Percentiles rank a stretch among this genome's conserved stretches.
These are phyloP conservation scores for Picea sitchensis DNA, from an alignment of 75 land plant genomes.

Conservation along the genomic window DNA sequence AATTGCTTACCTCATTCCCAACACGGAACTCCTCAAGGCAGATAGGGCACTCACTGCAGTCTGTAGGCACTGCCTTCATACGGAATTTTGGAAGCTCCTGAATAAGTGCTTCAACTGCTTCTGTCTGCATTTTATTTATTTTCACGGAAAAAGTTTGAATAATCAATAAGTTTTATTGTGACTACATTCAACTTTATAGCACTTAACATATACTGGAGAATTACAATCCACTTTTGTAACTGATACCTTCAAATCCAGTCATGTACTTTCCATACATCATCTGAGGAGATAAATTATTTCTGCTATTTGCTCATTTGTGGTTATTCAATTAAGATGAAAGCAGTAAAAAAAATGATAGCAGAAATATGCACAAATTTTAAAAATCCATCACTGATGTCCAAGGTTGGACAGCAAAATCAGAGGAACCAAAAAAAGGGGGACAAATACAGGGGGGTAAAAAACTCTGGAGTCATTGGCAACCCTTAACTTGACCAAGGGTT, in stretches of 20 bases:
- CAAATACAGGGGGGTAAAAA: too few species aligned
- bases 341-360: background rate
- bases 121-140: slow-evolving; percentile 33
- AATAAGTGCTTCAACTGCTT: slow-evolving; percentile 92
- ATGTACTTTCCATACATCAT: background rate
- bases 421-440: background rate
- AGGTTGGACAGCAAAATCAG: background rate
- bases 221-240: background rate
- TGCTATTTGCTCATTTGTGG: background rate
- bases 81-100: slow-evolving; percentile 92
- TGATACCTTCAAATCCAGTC: background rate
- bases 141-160: background rate
- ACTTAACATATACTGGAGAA: too few species aligned
- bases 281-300: background rate
- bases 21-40: slow-evolving; percentile 88
- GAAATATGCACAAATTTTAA: background rate
- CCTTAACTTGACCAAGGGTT: background rate
- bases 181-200: too few species aligned
- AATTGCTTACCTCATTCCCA: slow-evolving; percentile 68
- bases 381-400: background rate
- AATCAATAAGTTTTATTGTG: background rate
- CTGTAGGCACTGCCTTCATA: slow-evolving; percentile 80
- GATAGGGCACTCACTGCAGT: slow-evolving; percentile 91
- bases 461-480: too few species aligned
- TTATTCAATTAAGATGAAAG: background rate